Base-by-base conservation (phyloP, 2,329 filamentous ascomycete genomes). In the Pseudogymnoascus sp. region DNA sequence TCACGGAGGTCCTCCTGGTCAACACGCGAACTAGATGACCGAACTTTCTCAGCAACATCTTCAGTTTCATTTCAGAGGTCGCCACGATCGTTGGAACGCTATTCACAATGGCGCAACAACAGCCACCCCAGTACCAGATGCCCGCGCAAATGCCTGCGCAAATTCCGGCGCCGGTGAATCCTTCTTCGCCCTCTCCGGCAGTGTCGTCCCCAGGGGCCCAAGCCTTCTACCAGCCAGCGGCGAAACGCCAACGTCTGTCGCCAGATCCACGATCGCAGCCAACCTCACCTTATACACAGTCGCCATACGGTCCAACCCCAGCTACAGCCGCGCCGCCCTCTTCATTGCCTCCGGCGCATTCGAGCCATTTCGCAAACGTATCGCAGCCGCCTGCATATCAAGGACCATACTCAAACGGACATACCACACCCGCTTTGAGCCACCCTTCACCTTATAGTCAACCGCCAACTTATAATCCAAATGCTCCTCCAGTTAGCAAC, bases 221-320 rank as follows among this genome's bases (percentile, higher is more conserved):
- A 82, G 65, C 75, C 79, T 47, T 87, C 68, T 70, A 74, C 63
- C 82, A 87, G 57, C 88, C 88, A 57, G 86, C 89, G 14, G 84
- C 82, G 63, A 93, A 94, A 77, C 83, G 89, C 72, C 86, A 82
- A 72, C 87, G 85, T 61, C 76, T 89, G 57, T 90, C 87, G 25
- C 86, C 87, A 59, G 86, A 86, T 62, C 82, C 86, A 35, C 76
- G 80, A n/a, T 86, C 88, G 28, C 86, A 87, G 66, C 86, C 87
- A 62, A 79, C 77, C 58, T 88, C 85, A 35, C 84, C 85, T 0
- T 86, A 85, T 69, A 77, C 79, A 65, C 73, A 76, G 67, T 79
- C 83, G 64, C 75, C 80, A 67, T 82, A 79, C 66, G 73, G 74
- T 6, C 74, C 77, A 65, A 80, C 78, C 61, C 81, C 81, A 18